Conservation (phyloP, 2,329 filamentous ascomycete species). For the Aureobasidium sp. region DNA sequence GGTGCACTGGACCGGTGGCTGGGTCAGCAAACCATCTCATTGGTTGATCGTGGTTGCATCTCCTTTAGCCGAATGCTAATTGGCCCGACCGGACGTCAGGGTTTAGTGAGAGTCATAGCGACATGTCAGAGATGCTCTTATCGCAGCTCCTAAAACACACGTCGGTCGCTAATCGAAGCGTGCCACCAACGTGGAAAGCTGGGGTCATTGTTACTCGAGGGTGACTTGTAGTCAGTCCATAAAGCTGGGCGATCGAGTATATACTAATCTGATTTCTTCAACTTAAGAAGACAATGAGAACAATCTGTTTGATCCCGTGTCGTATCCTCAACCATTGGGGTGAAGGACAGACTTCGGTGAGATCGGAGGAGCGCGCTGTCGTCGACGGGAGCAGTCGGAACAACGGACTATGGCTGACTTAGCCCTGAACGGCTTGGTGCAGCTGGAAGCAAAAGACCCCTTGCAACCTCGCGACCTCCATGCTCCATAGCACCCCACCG, state of each 20-base stretch:
- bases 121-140: slow-evolving; percentile 8
- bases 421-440: background rate
- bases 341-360: slow-evolving; percentile 8
- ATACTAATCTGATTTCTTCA: background rate
- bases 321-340: background rate
- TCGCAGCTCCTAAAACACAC: slow-evolving; percentile 2
- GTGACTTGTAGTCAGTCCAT: too few species aligned
- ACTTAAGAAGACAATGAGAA: background rate
- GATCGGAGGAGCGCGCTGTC: background rate
- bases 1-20: background rate
- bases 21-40: slow-evolving; percentile 4
- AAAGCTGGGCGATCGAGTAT: too few species aligned
- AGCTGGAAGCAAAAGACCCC: background rate
- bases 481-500: background rate
- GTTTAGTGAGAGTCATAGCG: background rate
- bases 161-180: background rate
- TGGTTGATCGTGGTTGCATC: background rate
- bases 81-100: background rate
- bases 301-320: background rate
- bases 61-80: background rate
- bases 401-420: background rate
- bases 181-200: background rate
- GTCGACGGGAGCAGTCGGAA: slow-evolving; percentile 5
- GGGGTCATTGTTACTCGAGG: background rate
- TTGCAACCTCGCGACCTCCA: background rate